phyloP scores from a whole-genome alignment of 2,329 filamentous ascomycete species.

The Cercospora sesami region DNA sequence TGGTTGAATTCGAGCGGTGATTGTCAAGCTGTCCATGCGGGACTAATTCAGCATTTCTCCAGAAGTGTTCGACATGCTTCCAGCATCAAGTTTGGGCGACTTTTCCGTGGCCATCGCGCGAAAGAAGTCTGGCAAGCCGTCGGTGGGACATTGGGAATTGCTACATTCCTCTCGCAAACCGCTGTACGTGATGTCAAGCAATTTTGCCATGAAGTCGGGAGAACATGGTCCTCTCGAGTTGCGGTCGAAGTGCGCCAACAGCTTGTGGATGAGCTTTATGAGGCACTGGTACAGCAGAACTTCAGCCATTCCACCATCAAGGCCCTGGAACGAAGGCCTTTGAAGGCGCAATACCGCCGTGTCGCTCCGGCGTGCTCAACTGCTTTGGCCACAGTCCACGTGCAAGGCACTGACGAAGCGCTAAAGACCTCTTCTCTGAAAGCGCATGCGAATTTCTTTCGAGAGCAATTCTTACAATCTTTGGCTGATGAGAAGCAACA shows the following conservation, averaged over 20 bases:
- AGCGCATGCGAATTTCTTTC: background rate
- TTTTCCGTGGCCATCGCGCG: constrained; percentile 18
- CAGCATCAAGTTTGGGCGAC: constrained; percentile 21
- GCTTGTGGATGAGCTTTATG: constrained; percentile 24
- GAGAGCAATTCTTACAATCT: background rate
- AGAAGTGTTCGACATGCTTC: constrained; percentile 17
- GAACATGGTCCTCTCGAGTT: constrained; percentile 10
- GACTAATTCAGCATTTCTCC: constrained; percentile 21
- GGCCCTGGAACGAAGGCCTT: constrained; percentile 24
- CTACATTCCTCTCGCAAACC: constrained; percentile 22
- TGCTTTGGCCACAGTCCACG: background rate
- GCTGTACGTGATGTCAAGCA: constrained; percentile 28
- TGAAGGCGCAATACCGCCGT: constrained; percentile 15
- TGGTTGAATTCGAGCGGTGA: constrained; percentile 27
- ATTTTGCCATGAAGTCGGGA: constrained; percentile 22
- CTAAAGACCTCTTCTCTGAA: background rate
- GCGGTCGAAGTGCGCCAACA: constrained; percentile 13
- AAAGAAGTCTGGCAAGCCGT: constrained; percentile 24
- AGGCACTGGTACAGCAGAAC: constrained; percentile 15
- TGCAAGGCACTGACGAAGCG: background rate
- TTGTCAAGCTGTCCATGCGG: constrained; percentile 18
- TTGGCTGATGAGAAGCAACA: background rate
- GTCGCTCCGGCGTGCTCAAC: constrained; percentile 27
- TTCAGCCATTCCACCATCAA: constrained; percentile 15
- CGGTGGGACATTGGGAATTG: constrained; percentile 25